Conservation (phyloP, 257 asterid genomes). For the Nicotiana otophora region DNA sequence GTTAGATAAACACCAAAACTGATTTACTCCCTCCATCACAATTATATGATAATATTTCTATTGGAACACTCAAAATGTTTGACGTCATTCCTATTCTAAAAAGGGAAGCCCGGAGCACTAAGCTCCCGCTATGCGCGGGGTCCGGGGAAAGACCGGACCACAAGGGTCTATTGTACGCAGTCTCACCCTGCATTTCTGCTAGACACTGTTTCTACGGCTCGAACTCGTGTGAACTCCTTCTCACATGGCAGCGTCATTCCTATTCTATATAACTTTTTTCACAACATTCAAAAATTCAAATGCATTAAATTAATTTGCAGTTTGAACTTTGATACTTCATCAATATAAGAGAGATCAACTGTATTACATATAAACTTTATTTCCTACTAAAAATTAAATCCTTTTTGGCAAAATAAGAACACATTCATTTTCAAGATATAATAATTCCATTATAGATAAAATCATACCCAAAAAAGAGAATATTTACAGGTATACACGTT, state of each 20-base stretch:
- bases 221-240: no score
- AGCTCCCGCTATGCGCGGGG: no score
- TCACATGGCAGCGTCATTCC: neutral
- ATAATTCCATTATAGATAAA: neutral
- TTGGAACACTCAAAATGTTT: neutral
- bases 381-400: neutral
- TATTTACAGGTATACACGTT: neutral
- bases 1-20: neutral
- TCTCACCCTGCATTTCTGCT: no score
- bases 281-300: neutral
- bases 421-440: neutral
- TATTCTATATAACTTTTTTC: neutral
- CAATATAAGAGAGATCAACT: neutral
- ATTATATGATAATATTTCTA: neutral
- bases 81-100: neutral
- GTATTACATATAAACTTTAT: neutral
- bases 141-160: no score
- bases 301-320: neutral
- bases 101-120: no score
- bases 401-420: neutral
- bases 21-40: neutral
- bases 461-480: slow-evolving; percentile 1
- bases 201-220: no score
- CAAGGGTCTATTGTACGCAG: no score
- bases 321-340: neutral